These are phyloP conservation scores for Ilex aquifolium DNA, from an alignment of 257 asterid species.

Conservation along the genomic window DNA sequence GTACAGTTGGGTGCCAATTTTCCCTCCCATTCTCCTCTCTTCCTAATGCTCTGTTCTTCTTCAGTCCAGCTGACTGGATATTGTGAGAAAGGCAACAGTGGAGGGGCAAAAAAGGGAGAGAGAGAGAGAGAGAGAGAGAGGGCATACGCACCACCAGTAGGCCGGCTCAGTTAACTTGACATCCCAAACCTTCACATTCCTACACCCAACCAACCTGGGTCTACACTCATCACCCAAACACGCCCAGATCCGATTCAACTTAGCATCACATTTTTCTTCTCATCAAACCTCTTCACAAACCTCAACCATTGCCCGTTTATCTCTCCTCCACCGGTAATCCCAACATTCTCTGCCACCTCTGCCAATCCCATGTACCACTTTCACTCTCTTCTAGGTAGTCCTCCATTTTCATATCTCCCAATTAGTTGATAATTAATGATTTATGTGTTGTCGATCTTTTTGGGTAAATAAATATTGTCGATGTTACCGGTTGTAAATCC, in stretches of 20 bases:
- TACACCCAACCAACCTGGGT: conserved; percentile 73
- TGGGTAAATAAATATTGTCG: too few species aligned
- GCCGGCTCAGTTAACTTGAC: conserved; percentile 68
- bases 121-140: too few species aligned
- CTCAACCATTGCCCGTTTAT: conserved; percentile 86
- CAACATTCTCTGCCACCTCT: conserved; percentile 60
- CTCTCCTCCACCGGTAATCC: conserved; percentile 93
- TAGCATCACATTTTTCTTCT: conserved; percentile 94
- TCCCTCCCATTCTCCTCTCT: too few species aligned
- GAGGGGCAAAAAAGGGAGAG: too few species aligned
- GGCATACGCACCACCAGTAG: conserved; percentile 61
- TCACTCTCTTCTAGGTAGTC: conserved; percentile 65
- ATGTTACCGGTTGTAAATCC: too few species aligned
- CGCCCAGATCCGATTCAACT: conserved; percentile 73
- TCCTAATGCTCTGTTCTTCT: too few species aligned
- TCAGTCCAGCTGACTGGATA: too few species aligned
- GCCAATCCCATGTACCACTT: conserved; percentile 86
- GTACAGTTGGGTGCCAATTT: too few species aligned
- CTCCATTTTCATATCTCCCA: conserved; percentile 57
- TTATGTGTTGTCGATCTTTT: too few species aligned
- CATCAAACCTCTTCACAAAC: conserved; percentile 64
- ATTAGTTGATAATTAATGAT: too few species aligned
- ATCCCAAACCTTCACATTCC: conserved; percentile 44
- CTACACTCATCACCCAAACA: conserved; percentile 83
- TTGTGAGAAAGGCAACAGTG: too few species aligned